A percentile compares a stretch with the other conserved stretches of the same genome.
These are phyloP conservation scores for Linnemannia elongata DNA, from an alignment of 192 early-diverging fungal genomes.

Conservation along the genomic window DNA sequence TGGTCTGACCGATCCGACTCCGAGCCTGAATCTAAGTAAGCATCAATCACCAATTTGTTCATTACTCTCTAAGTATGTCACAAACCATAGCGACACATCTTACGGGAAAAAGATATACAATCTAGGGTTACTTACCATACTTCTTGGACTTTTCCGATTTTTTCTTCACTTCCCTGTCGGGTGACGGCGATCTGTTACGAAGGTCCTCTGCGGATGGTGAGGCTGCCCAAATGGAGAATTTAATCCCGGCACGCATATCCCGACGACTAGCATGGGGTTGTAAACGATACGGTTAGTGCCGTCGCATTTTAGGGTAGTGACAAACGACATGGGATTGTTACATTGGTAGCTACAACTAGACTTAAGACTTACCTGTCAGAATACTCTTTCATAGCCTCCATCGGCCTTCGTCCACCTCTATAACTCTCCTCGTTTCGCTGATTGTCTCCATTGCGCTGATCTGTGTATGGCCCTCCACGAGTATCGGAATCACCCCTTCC, in stretches of 20 bases:
- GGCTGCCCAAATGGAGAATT: conserved; percentile 68
- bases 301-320: background rate
- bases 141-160: conserved; percentile 34
- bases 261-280: conserved; percentile 41
- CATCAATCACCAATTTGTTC: conserved; percentile 14
- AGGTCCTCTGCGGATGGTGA: conserved; percentile 69
- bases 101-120: background rate
- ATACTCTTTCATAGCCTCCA: conserved; percentile 28
- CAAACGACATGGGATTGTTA: background rate
- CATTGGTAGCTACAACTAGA: too few relatives aligned
- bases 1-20: conserved; percentile 40
- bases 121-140: conserved; percentile 20
- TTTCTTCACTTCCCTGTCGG: conserved; percentile 40
- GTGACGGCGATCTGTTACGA: conserved; percentile 43
- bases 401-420: conserved; percentile 31
- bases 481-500: background rate
- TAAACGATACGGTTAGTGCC: background rate
- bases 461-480: background rate
- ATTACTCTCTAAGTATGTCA: background rate
- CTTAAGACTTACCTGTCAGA: conserved; percentile 27
- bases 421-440: conserved; percentile 21
- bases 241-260: conserved; percentile 54
- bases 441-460: conserved; percentile 17
- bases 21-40: conserved; percentile 31
- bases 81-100: too few relatives aligned